A percentile compares a stretch with the other conserved stretches of the same genome.
Conservation (phyloP, 2,329 filamentous ascomycete genomes). For the Exophiala bonariae region DNA sequence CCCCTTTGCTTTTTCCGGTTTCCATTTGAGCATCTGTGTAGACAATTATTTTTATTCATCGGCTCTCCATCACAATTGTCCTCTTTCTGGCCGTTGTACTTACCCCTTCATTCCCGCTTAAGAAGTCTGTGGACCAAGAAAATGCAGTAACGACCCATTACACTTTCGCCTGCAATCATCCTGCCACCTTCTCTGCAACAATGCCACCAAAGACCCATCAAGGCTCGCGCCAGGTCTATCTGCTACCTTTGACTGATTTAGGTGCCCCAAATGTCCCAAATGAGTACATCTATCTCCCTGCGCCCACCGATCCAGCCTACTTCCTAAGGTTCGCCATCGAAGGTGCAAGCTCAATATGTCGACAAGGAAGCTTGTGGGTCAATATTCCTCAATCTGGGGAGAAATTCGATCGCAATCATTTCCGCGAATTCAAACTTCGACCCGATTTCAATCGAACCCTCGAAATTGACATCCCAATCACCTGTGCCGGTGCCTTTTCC, state of each 20-base stretch:
- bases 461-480: slow-evolving; percentile 84
- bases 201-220: slow-evolving; percentile 28
- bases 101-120: slow-evolving; percentile 11
- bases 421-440: slow-evolving; percentile 75
- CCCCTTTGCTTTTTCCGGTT: too few relatives aligned
- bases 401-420: slow-evolving; percentile 74
- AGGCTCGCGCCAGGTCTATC: slow-evolving; percentile 63
- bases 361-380: slow-evolving; percentile 92
- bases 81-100: neutral
- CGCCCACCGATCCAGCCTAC: slow-evolving; percentile 71
- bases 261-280: slow-evolving; percentile 87
- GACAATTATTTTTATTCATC: too few relatives aligned
- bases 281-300: slow-evolving; percentile 87
- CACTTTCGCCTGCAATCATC: neutral
- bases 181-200: neutral
- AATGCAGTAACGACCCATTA: slow-evolving; percentile 13
- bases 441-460: slow-evolving; percentile 92
- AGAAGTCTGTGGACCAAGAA: neutral
- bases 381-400: slow-evolving; percentile 81
- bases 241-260: slow-evolving; percentile 87
- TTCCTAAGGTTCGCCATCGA: slow-evolving; percentile 34
- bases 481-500: slow-evolving; percentile 81
- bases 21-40: too few relatives aligned
- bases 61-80: too few relatives aligned
- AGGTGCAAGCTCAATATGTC: slow-evolving; percentile 73